Evolutionary conservation across 2,329 filamentous ascomycete genomes (phyloP), one percentile per base, ranked within the genome.

Genomic region (Colletotrichum salicis): DNA sequence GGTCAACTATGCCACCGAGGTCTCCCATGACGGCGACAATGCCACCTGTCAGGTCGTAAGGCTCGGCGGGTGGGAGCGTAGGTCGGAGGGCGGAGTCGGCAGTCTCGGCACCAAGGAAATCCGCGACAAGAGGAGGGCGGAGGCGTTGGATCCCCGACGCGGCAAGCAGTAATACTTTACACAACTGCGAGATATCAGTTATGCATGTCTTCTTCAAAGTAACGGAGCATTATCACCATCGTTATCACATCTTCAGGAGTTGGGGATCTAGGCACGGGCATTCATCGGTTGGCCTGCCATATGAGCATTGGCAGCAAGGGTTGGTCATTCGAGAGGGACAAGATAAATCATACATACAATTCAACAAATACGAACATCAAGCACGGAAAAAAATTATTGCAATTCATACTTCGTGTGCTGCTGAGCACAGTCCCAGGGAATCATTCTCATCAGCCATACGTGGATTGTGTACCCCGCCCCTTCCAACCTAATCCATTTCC

Each of bases 31-130:
- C 77, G 91, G 91, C 11, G 91, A 93, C 78, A 93, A 93, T 77
- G 90, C 91, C 6, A 93, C 91, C 1, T 92, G 90, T 75, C 84
- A 92, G 60, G 90, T 93, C 12, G 88, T 93, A 31, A 83, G 91
- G 59, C 85, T 93, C 0, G 91, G 91, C 27, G 91, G 91, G 7
- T 93, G 91, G 91, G 91, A 93, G 81, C 84, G 91, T 68, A 86
- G 94, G 72, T 90, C 87, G 60, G 95, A 98, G 80, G 96, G 96
- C 4, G 96, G 96, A 0, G 81, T 96, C 71, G 96, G 96, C 3
- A 96, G 94, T 78, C 81, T 98, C 80, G 94, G 95, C 3, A 98
- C 96, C 5, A 97, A 95, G 84, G 96, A 98, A 86, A 90, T 95
- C 79, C 89, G 96, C 72, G 94, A 97, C 76, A 95, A 92, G 82